These are phyloP conservation scores for Suillus cothurnatus DNA, from an alignment of 768 basidiomycete genomes.

Conservation along the genomic window DNA sequence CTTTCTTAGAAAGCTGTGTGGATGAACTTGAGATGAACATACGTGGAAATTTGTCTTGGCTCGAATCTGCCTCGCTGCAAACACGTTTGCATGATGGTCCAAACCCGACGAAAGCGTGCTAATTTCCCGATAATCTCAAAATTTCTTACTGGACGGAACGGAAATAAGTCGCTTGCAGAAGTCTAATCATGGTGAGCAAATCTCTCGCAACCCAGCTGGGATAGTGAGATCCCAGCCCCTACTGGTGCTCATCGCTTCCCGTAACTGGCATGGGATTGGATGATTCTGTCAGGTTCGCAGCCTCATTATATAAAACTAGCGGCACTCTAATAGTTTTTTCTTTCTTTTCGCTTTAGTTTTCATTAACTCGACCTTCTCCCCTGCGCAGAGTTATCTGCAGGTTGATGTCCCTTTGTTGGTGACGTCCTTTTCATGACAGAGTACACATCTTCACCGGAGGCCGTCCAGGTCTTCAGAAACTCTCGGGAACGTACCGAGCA, in stretches of 20 bases:
- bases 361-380: conserved; percentile 5
- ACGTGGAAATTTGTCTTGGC: conserved; percentile 16
- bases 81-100: conserved; percentile 31
- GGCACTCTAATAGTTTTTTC: conserved; percentile 1
- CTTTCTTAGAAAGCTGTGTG: not conserved
- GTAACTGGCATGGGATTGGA: conserved; percentile 29
- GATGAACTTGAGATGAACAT: not conserved
- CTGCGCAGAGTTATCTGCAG: conserved; percentile 2
- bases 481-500: conserved; percentile 62
- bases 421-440: conserved; percentile 53
- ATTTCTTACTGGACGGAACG: conserved; percentile 22
- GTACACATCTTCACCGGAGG: conserved; percentile 60
- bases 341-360: conserved; percentile 14
- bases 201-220: conserved; percentile 20
- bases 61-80: conserved; percentile 28
- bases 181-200: conserved; percentile 27
- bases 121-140: conserved; percentile 18
- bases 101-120: conserved; percentile 29
- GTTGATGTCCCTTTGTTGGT: not conserved
- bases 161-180: conserved; percentile 32
- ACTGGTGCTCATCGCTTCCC: conserved; percentile 11
- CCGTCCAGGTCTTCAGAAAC: conserved; percentile 56
- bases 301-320: conserved; percentile 25
- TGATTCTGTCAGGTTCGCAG: conserved; percentile 17
- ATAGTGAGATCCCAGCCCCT: conserved; percentile 8